Base-by-base conservation (phyloP, 805 yeast genomes). In the Teunomyces aglyptinius region DNA sequence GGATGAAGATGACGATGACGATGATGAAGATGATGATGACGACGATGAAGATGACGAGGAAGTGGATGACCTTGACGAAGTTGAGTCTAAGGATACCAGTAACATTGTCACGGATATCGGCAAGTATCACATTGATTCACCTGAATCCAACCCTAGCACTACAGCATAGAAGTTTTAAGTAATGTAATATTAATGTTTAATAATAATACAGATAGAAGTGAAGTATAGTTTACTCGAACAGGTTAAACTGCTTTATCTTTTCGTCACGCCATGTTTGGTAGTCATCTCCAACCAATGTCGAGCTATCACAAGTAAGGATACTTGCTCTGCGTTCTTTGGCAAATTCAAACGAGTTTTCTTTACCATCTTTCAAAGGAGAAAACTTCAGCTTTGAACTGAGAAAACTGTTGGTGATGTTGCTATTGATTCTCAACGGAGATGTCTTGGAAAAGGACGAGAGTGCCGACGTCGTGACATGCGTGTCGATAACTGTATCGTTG, bases 21-120 rank as follows among this genome's bases (percentile, higher is more conserved):
- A 63, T 6, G 56, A 61, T 15, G 67, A 62, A 4, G 75, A 70
- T 8, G 71, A 63, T 11, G 67, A 63, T 19, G 64, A 66, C 22
- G 73, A 63, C n/a, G 78, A 73, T 10, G 79, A 74, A 3, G 71
- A 65, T 8, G 65, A 63, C 16, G 63, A 59, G 11, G 65, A 59
- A 10, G 65, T 58, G 11, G 64, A 58, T 13, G 62, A 55, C 26
- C 58, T 52, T 6, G 57, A 55, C 24, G 55, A 49, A 15, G 58
- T 5, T n/a, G 34, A 20, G 44, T 20, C 18, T 13, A 31, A 29
- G 36, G 28, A 41, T 7, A 18, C 33, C 29, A 16, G 49, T 16
- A 55, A 52, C 1, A 50, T 47, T 6, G 54, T 52, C n/a, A 46
- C 44, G 27, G 41, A 38, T 19, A 45, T 32, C 15, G 41, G 38